Conservation (phyloP, 495 filamentous ascomycete species). For the Lasiosphaeris hirsuta region DNA sequence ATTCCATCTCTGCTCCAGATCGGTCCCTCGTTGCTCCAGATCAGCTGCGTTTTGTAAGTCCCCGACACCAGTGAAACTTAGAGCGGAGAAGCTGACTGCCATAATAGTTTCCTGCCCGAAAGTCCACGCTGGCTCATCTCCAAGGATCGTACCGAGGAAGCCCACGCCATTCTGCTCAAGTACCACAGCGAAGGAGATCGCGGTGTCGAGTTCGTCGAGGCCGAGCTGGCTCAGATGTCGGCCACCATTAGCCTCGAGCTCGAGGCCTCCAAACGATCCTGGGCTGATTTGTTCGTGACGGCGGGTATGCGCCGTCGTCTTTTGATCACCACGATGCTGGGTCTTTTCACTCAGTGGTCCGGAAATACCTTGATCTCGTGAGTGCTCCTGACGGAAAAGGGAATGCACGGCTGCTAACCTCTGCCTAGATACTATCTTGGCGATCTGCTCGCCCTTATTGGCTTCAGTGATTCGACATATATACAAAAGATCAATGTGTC, state of each 20-base stretch:
- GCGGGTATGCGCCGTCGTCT: conserved; percentile 56
- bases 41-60: conserved; percentile 46
- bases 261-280: conserved; percentile 51
- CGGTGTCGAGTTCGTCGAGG: conserved; percentile 53
- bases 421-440: conserved; percentile 53
- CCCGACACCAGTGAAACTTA: too few relatives aligned
- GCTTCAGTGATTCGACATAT: conserved; percentile 47
- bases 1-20: conserved; percentile 61
- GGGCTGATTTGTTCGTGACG: conserved; percentile 53
- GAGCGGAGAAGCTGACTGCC: too few relatives aligned
- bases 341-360: conserved; percentile 63
- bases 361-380: conserved; percentile 63
- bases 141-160: conserved; percentile 58
- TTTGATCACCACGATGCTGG: conserved; percentile 54
- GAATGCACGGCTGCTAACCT: not conserved
- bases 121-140: conserved; percentile 58
- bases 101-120: conserved; percentile 50
- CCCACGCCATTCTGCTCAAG: conserved; percentile 52
- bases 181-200: conserved; percentile 61
- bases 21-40: conserved; percentile 55
- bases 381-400: conserved; percentile 5
- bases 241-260: conserved; percentile 56
- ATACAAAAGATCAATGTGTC: conserved; percentile 58
- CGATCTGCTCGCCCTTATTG: conserved; percentile 48
- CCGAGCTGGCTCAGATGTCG: conserved; percentile 61